Percentiles rank a stretch among this genome's conserved stretches.
phyloP scores from a whole-genome alignment of 2,329 filamentous ascomycete species.

The Penicillium paneum region DNA sequence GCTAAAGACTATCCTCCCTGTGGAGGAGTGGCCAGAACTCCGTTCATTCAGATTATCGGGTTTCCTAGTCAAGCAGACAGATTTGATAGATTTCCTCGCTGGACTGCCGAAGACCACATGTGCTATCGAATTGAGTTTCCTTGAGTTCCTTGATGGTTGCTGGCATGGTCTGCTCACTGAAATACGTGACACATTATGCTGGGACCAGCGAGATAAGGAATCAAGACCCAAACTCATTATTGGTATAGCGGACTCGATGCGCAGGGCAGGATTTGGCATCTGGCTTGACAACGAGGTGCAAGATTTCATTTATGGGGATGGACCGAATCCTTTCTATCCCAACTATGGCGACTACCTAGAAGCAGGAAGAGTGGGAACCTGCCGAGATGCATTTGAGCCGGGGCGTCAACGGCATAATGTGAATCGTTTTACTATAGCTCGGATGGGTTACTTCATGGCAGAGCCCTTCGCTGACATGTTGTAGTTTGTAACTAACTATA shows the following conservation, averaged over 20 bases:
- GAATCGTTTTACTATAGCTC: no score
- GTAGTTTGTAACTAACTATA: no score
- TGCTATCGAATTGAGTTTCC: constrained; percentile 36
- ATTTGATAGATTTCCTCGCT: constrained; percentile 29
- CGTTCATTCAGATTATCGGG: constrained; percentile 32
- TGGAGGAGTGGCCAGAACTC: constrained; percentile 28
- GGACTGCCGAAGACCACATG: constrained; percentile 27
- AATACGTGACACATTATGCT: constrained; percentile 10
- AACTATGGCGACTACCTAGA: no score
- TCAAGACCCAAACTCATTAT: neutral
- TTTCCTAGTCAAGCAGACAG: constrained; percentile 24
- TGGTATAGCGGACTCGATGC: neutral
- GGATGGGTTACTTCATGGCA: no score
- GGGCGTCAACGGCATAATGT: no score
- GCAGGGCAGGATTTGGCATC: neutral
- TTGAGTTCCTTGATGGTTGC: constrained; percentile 24
- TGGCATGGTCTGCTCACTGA: constrained; percentile 18
- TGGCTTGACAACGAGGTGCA: neutral
- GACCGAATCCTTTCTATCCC: neutral
- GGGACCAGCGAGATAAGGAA: neutral
- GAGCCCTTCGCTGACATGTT: no score
- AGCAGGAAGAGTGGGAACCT: neutral
- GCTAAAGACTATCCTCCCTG: constrained; percentile 29
- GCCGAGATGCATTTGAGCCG: neutral
- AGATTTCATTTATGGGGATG: neutral